Percentiles rank a stretch among this genome's conserved stretches.
phyloP scores from a whole-genome alignment of 2,329 filamentous ascomycete genomes.

The Nakataea oryzae region DNA sequence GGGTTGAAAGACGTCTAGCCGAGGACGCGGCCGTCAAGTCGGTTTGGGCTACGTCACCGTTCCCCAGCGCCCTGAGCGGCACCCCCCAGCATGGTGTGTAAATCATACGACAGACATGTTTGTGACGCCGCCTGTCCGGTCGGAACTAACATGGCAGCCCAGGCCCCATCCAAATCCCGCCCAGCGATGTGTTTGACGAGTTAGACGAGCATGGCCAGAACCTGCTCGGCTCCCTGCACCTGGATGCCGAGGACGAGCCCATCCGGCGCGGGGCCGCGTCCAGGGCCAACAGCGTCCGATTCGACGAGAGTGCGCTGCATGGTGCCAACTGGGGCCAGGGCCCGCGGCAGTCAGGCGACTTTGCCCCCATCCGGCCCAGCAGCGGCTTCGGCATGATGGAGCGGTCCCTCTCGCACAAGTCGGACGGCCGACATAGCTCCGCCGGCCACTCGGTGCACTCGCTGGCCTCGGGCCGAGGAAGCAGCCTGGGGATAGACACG shows the following conservation, averaged over 20 bases:
- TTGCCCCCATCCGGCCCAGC: slow-evolving; percentile 64
- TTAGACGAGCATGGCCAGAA: slow-evolving; percentile 81
- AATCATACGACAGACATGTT: background rate
- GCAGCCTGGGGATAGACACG: slow-evolving; percentile 77
- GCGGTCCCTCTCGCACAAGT: slow-evolving; percentile 86
- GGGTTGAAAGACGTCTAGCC: slow-evolving; percentile 56
- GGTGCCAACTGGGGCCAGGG: slow-evolving; percentile 74
- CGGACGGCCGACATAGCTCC: slow-evolving; percentile 88
- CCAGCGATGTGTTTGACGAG: slow-evolving; percentile 78
- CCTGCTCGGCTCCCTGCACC: slow-evolving; percentile 67
- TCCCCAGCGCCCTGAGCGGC: slow-evolving; percentile 73
- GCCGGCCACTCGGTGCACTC: slow-evolving; percentile 67
- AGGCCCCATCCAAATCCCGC: slow-evolving; percentile 72
- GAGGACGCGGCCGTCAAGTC: slow-evolving; percentile 66
- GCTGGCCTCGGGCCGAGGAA: slow-evolving; percentile 66
- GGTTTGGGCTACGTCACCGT: slow-evolving; percentile 84
- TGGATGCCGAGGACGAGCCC: slow-evolving; percentile 81
- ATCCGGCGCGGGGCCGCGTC: slow-evolving; percentile 79
- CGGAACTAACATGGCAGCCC: slow-evolving; percentile 1
- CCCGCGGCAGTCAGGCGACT: slow-evolving; percentile 73
- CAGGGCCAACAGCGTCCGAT: slow-evolving; percentile 91
- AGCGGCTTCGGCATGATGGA: slow-evolving; percentile 85
- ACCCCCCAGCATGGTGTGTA: slow-evolving; percentile 73
- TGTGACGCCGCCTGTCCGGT: background rate
- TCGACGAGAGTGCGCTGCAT: slow-evolving; percentile 91